A percentile compares a stretch with the other conserved stretches of the same genome.
Evolutionary conservation across 345 rosid species (phyloP).

Genomic region (Isatis tinctoria): DNA sequence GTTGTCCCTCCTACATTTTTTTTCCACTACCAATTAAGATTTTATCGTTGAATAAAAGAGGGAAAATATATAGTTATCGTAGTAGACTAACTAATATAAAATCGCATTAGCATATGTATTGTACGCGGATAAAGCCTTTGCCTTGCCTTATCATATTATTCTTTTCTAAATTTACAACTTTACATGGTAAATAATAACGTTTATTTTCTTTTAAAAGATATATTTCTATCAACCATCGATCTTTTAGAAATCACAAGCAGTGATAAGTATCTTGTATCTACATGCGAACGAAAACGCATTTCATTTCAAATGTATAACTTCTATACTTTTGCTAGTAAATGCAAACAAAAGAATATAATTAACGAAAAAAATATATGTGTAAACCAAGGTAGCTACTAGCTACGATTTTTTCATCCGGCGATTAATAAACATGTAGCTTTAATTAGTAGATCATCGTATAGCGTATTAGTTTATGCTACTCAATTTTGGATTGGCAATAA

Average conservation of each 20-base stretch:
- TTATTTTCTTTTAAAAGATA: too few relatives aligned
- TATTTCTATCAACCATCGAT: too few relatives aligned
- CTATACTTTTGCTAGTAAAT: background rate
- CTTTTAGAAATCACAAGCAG: too few relatives aligned
- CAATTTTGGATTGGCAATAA: background rate
- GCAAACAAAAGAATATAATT: background rate
- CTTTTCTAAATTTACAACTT: background rate
- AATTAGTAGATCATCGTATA: background rate
- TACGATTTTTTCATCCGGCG: background rate
- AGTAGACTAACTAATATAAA: background rate
- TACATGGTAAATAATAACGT: background rate
- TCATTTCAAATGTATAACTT: background rate
- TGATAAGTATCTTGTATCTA: too few relatives aligned
- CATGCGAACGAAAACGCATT: background rate
- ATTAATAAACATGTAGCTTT: background rate
- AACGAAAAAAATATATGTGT: background rate
- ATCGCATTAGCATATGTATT: background rate
- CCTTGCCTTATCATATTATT: background rate
- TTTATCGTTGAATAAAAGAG: background rate
- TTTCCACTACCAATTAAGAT: background rate
- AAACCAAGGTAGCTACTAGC: background rate
- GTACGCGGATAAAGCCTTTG: background rate
- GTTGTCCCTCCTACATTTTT: background rate
- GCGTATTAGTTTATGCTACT: background rate
- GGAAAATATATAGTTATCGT: background rate